phyloP scores from a whole-genome alignment of 805 yeast species.

The Lachancea lanzarotensis region DNA sequence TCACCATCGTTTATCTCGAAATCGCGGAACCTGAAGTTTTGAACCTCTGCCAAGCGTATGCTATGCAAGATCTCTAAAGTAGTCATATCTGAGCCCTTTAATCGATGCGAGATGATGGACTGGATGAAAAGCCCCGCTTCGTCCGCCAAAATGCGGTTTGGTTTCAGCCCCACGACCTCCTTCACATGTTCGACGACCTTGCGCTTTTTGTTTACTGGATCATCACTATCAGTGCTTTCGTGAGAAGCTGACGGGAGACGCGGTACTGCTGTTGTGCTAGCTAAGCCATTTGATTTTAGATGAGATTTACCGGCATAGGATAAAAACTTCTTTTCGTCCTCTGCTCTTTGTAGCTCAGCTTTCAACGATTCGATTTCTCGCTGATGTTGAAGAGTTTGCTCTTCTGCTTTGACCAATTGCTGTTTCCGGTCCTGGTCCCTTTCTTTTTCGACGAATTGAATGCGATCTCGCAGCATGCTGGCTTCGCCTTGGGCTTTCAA shows the following conservation, averaged over 20 bases:
- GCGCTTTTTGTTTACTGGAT: constrained; percentile 10
- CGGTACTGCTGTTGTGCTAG: constrained; percentile 9
- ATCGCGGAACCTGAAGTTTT: constrained; percentile 13
- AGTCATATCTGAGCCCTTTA: constrained; percentile 22
- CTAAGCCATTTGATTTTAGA: constrained; percentile 2
- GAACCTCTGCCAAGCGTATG: constrained; percentile 16
- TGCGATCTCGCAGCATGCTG: constrained; percentile 64
- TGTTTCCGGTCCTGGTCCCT: constrained; percentile 35
- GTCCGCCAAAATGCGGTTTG: constrained; percentile 18
- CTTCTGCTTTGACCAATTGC: constrained; percentile 24
- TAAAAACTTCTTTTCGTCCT: constrained; percentile 52
- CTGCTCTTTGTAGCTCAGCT: constrained; percentile 38
- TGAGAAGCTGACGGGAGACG: constrained; percentile 6
- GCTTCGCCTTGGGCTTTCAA: constrained; percentile 70
- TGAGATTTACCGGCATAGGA: constrained; percentile 40
- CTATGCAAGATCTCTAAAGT: constrained; percentile 25
- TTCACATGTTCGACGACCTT: constrained; percentile 8
- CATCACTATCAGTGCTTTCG: constrained; percentile 4
- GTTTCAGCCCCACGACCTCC: constrained; percentile 10
- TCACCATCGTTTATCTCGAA: constrained; percentile 15
- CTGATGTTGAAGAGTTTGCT: constrained; percentile 17
- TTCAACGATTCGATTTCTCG: constrained; percentile 37
- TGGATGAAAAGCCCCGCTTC: constrained; percentile 24
- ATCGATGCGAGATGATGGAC: constrained; percentile 18
- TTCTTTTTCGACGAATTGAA: constrained; percentile 41